These are phyloP conservation scores for Pilasporangium apinafurcum DNA, from an alignment of 352 stramenopile genomes.

Conservation along the genomic window DNA sequence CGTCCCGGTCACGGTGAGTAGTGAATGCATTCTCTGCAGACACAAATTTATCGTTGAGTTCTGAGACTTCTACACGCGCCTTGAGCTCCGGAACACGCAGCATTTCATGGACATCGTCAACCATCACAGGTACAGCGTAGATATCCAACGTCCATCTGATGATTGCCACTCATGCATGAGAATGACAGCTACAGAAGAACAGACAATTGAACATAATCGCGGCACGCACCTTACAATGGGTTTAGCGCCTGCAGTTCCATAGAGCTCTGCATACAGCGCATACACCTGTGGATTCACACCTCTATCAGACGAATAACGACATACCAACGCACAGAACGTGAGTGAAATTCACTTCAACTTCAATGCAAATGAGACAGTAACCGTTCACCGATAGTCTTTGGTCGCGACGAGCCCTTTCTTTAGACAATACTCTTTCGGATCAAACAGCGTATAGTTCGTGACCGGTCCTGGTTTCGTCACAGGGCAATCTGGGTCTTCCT, in stretches of 20 bases:
- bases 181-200: no score
- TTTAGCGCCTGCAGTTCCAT: conserved; percentile 55
- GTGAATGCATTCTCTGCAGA: conserved; percentile 8
- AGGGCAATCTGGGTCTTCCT: conserved; percentile 45
- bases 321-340: neutral
- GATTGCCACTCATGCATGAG: no score
- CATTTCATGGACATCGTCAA: conserved; percentile 72
- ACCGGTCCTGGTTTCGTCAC: conserved; percentile 47
- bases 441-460: conserved; percentile 70
- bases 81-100: conserved; percentile 53
- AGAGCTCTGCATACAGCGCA: conserved; percentile 67
- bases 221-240: conserved; percentile 64
- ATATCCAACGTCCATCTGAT: conserved; percentile 78
- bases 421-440: conserved; percentile 59
- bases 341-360: no score
- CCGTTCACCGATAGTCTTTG: conserved; percentile 57
- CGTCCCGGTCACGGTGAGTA: conserved; percentile 1
- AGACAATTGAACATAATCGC: conserved; percentile 4
- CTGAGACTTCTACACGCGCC: conserved; percentile 50
- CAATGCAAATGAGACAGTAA: neutral
- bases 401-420: conserved; percentile 51
- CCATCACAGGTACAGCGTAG: conserved; percentile 70
- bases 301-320: conserved; percentile 5
- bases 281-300: conserved; percentile 79
- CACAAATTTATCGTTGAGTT: conserved; percentile 52